A percentile compares a stretch with the other conserved stretches of the same genome.
phyloP scores from a whole-genome alignment of 768 basidiomycete species.

The Hypholoma sublateritium region DNA sequence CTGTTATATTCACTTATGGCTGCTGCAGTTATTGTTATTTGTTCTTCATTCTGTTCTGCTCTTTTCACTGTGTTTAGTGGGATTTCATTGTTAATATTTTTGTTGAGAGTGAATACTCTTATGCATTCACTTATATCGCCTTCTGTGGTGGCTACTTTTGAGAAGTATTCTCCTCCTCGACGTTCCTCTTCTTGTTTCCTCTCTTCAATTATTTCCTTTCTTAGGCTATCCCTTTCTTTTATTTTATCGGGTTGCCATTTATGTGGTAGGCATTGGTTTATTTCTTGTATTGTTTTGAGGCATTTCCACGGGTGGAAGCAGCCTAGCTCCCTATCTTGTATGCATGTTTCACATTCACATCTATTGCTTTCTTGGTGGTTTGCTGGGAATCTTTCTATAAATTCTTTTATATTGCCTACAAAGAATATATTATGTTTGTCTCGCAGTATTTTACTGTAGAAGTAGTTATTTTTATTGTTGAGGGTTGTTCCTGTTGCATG shows the following conservation, averaged over 20 bases:
- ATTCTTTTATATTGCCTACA: background rate
- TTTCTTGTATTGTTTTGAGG: background rate
- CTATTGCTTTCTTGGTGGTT: background rate
- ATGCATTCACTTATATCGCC: background rate
- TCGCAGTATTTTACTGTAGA: background rate
- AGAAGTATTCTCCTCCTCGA: background rate
- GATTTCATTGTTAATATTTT: too few relatives aligned
- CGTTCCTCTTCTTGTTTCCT: background rate
- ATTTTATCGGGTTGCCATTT: background rate
- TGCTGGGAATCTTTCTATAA: background rate
- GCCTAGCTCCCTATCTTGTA: background rate
- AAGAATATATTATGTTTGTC: background rate
- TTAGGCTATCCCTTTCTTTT: background rate
- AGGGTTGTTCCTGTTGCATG: background rate
- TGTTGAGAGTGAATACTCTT: background rate
- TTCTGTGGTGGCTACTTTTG: background rate
- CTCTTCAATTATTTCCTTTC: background rate
- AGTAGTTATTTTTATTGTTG: background rate
- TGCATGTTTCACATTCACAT: background rate
- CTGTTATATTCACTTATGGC: too few relatives aligned
- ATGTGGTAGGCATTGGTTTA: background rate
- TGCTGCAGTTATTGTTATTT: background rate
- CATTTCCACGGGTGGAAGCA: background rate
- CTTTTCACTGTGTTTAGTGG: background rate
- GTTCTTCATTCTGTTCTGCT: background rate